These are phyloP conservation scores for Fusarium sp. DNA, from an alignment of 2,329 filamentous ascomycete species.

Conservation along the genomic window DNA sequence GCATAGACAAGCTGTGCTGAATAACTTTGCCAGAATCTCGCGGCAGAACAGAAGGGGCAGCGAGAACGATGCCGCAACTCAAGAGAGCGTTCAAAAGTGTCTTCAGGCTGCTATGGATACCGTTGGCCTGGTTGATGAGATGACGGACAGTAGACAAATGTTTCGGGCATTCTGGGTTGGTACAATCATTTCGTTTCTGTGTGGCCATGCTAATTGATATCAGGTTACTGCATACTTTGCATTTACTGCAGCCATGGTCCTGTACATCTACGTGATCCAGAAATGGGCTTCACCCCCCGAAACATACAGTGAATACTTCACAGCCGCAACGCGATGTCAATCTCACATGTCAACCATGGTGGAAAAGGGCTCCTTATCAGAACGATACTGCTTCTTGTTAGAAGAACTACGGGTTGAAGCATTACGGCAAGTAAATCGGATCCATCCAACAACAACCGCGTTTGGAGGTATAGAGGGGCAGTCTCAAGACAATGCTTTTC, in stretches of 20 bases:
- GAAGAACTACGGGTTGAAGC: conserved; percentile 43
- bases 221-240: conserved; percentile 46
- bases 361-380: conserved; percentile 40
- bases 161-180: conserved; percentile 43
- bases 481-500: conserved; percentile 25
- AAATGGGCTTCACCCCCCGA: conserved; percentile 40
- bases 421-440: conserved; percentile 37
- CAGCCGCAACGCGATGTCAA: conserved; percentile 39
- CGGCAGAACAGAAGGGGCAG: background rate
- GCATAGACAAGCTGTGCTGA: conserved; percentile 54
- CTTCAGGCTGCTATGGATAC: conserved; percentile 41
- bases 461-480: conserved; percentile 9
- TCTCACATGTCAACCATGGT: conserved; percentile 42
- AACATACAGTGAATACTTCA: conserved; percentile 35
- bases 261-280: conserved; percentile 46
- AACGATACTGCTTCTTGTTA: conserved; percentile 42
- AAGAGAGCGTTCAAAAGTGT: conserved; percentile 40
- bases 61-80: conserved; percentile 16
- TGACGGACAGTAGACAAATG: conserved; percentile 42
- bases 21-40: conserved; percentile 48
- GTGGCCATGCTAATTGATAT: background rate
- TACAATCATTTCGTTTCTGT: accelerated
- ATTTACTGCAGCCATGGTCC: conserved; percentile 43
- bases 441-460: conserved; percentile 26
- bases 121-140: conserved; percentile 39